Conservation (phyloP, 768 basidiomycete genomes). For the Fomitopsis serialis region DNA sequence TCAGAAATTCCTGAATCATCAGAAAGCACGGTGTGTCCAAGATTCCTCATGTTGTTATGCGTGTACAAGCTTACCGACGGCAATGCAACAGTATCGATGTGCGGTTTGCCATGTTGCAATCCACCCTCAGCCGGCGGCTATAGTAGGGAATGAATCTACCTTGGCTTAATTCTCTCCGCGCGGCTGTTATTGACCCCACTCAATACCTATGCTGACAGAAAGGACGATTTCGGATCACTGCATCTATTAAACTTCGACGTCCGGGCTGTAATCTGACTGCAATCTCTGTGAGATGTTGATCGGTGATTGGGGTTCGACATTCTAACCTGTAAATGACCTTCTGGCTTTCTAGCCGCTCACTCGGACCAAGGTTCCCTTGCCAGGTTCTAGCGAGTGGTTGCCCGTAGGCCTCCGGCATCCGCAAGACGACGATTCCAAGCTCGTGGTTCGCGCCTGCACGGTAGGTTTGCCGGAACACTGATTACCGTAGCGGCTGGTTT, state of each 20-base stretch:
- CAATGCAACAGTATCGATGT: too few species aligned
- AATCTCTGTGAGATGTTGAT: slow-evolving; percentile 19
- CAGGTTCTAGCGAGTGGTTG: background rate
- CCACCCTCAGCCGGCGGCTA: too few species aligned
- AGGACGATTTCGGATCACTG: background rate
- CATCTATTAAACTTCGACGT: slow-evolving; percentile 2
- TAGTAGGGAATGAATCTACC: too few species aligned
- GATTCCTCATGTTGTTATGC: too few species aligned
- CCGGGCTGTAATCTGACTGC: slow-evolving; percentile 2
- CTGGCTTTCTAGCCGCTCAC: slow-evolving; percentile 8
- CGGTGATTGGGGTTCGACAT: slow-evolving; percentile 13
- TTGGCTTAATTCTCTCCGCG: too few species aligned
- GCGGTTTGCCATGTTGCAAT: too few species aligned
- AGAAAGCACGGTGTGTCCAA: too few species aligned
- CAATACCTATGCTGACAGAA: background rate
- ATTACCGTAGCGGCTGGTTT: background rate
- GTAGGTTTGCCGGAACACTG: background rate
- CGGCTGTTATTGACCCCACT: background rate
- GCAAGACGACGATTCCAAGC: background rate
- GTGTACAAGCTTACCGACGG: too few species aligned
- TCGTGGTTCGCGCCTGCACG: too few species aligned
- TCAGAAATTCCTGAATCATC: too few species aligned
- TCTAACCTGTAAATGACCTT: slow-evolving; percentile 7
- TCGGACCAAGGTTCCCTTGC: slow-evolving; percentile 3
- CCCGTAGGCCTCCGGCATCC: background rate